Percentiles rank a stretch among this genome's conserved stretches.
These are phyloP conservation scores for Aspergillus sclerotiicarbonarius DNA, from an alignment of 495 filamentous ascomycete genomes.

Conservation along the genomic window DNA sequence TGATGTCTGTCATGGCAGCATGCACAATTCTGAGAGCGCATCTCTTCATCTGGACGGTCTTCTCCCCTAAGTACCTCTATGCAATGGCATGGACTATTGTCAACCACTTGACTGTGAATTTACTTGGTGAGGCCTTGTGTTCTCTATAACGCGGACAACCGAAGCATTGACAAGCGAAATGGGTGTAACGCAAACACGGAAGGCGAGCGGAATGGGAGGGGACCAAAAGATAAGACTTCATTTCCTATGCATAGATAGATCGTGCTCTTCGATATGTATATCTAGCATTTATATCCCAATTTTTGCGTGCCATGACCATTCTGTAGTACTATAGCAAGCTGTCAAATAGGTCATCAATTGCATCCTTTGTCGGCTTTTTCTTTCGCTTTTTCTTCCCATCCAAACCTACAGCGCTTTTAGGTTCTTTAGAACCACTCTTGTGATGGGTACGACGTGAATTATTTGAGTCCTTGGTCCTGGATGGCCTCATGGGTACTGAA, in stretches of 20 bases:
- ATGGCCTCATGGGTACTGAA: too few species aligned
- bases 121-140: conserved; percentile 33
- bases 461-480: background rate
- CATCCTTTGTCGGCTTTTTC: conserved; percentile 52
- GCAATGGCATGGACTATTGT: conserved; percentile 80
- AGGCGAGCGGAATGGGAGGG: background rate
- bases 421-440: conserved; percentile 2
- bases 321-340: conserved; percentile 40
- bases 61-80: conserved; percentile 95
- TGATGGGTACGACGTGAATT: background rate
- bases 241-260: background rate
- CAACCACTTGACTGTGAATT: conserved; percentile 73
- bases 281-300: background rate
- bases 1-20: conserved; percentile 78
- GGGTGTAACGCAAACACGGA: too few species aligned
- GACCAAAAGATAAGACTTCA: background rate
- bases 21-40: conserved; percentile 83
- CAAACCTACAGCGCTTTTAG: conserved; percentile 8
- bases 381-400: conserved; percentile 30
- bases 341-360: conserved; percentile 62
- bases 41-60: conserved; percentile 98
- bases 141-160: background rate
- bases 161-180: background rate
- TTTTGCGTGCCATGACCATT: background rate
- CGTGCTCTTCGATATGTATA: background rate